These are phyloP conservation scores for Aspergillus ellipticus DNA, from an alignment of 495 filamentous ascomycete genomes.

Conservation along the genomic window DNA sequence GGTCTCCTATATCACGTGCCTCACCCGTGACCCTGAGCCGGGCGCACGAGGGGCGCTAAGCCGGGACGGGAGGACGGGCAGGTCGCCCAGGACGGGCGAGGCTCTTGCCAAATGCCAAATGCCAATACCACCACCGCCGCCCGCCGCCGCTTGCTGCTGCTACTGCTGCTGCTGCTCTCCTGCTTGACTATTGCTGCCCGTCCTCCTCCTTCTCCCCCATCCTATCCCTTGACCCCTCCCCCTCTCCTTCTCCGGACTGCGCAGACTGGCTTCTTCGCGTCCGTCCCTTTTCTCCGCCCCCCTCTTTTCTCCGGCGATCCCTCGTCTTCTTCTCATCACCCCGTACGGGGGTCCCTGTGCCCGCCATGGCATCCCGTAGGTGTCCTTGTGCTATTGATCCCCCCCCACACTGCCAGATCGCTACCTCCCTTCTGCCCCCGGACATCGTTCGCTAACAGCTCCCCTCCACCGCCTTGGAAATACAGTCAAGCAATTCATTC, in stretches of 20 bases:
- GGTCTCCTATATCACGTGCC: too few relatives aligned
- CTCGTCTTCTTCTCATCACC: constrained; percentile 19
- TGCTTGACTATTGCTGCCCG: too few relatives aligned
- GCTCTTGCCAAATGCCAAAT: too few relatives aligned
- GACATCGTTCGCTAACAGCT: constrained; percentile 12
- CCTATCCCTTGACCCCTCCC: background rate
- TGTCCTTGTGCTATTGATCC: constrained; percentile 29
- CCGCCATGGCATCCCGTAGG: constrained; percentile 67
- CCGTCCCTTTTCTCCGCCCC: background rate
- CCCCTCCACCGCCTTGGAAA: constrained; percentile 5
- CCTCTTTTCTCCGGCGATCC: constrained; percentile 1
- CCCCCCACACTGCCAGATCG: constrained; percentile 31
- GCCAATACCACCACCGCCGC: too few relatives aligned
- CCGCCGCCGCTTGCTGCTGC: too few relatives aligned
- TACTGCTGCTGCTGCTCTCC: too few relatives aligned
- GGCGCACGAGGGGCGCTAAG: too few relatives aligned
- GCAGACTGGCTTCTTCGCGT: constrained; percentile 24
- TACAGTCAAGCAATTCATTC: constrained; percentile 98
- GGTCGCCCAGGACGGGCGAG: too few relatives aligned
- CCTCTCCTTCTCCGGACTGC: constrained; percentile 14
- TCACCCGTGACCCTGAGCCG: too few relatives aligned
- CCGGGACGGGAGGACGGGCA: too few relatives aligned
- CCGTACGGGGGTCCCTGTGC: constrained; percentile 36
- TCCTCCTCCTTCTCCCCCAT: too few relatives aligned
- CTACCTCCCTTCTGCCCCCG: constrained; percentile 8